Evolutionary conservation across 805 yeast genomes (phyloP), one percentile per base, ranked within the genome.

Genomic region (Komagataella mondaviorum): DNA sequence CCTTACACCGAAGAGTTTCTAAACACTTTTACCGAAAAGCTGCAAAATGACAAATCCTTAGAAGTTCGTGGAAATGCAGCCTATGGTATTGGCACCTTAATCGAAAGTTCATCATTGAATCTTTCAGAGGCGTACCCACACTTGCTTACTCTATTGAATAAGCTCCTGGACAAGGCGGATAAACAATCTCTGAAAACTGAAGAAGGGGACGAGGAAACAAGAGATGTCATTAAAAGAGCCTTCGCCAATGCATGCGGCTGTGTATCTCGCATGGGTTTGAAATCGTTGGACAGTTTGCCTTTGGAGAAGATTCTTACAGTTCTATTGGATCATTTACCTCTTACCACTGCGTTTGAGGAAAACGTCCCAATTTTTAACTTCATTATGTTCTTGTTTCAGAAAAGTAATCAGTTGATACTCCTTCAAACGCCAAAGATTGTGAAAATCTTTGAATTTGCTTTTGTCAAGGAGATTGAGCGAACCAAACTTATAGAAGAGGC

Each of bases 211-310:
- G 95, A 84, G 57, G 91, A 85, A 65, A 75, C 87, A 39, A 77
- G 77, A 61, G 96, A 88, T 57, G 84, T 80, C 54, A 78, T 87
- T 59, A 83, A 83, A 69, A 78, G 96, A 71, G 81, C 95, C 5
- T 80, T 79, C 58, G 96, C 98, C 54, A 93, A 93, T 67, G 96
- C 96, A 4, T 85, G 93, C 67, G 99, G 99, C 47, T 93, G 98
- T 77, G 96, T 90, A 53, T 90, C 96, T 16, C 81, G 99, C 69
- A 76, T 93, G 86, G 78, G 86, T 12, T 71, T 87, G 65, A 83
- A 84, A 63, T 77, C 85, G 65, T 81, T 79, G 60, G 70, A 68
- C 44, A 76, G 84, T 44, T 81, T 90, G 58, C 97, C 97, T 54
- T 68, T 88, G 57, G 80, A 76, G 54, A 89, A 81, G 52, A 78